Percentiles rank a stretch among this genome's conserved stretches.
Conservation (phyloP, 2,329 filamentous ascomycete species). For the Helminthosporium solani region DNA sequence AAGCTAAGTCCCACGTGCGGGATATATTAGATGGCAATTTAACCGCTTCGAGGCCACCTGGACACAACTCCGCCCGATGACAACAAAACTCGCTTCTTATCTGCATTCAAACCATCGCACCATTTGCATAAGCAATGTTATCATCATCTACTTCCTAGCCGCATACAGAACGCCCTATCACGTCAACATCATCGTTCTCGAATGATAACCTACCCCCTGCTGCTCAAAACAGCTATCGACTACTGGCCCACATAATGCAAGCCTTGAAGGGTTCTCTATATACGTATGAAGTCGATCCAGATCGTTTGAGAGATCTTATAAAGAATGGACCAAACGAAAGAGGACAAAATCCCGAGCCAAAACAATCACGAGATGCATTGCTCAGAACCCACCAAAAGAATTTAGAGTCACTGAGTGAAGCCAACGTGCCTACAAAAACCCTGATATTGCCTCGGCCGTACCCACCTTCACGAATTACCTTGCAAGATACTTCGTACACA, state of each 20-base stretch:
- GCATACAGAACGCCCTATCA: background rate
- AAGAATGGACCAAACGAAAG: constrained; percentile 7
- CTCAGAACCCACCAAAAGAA: constrained; percentile 16
- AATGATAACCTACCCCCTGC: background rate
- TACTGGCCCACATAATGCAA: background rate
- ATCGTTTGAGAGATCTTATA: constrained; percentile 17
- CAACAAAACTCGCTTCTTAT: constrained; percentile 5
- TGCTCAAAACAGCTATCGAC: background rate
- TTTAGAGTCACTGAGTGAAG: constrained; percentile 16
- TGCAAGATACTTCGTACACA: constrained; percentile 4
- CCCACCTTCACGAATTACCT: constrained; percentile 14
- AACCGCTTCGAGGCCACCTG: constrained; percentile 28
- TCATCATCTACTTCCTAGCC: background rate
- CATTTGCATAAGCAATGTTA: background rate
- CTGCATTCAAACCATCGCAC: background rate
- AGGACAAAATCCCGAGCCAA: constrained; percentile 3
- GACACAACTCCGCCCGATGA: constrained; percentile 6
- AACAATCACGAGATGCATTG: constrained; percentile 13
- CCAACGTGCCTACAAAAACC: constrained; percentile 15
- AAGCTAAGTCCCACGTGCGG: background rate
- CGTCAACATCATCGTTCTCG: background rate
- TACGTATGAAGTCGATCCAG: constrained; percentile 24
- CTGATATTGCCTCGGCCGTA: constrained; percentile 23
- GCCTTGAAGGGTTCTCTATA: constrained; percentile 9
- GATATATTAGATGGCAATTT: constrained; percentile 23